Base-by-base conservation (phyloP, 1,139 yeast species). In the Pichia sp. region DNA sequence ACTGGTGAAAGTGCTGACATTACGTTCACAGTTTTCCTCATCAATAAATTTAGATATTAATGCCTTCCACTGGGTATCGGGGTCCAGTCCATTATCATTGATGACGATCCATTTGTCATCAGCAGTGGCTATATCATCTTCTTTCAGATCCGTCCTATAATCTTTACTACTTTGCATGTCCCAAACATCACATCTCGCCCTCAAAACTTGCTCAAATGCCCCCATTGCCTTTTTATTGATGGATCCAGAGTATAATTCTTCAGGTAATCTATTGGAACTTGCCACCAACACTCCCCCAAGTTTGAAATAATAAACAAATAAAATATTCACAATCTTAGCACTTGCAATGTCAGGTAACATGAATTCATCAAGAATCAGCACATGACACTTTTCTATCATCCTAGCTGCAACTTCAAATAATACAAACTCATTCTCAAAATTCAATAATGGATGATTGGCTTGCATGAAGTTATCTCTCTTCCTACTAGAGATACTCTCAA, bases 261-360 rank as follows among this genome's bases (percentile, higher is more conserved):
- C 84, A 0, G 87, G 88, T 13, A 79, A 57, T 49, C 81, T 67
- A 47, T 80, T 80, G 2, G 85, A 76, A 1, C 86, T 80, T 2
- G 87, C 85, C 21, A 80, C 78, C 31, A 80, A 56, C 0, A 80
- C 84, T 3, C 88, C 88, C 3, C 88, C 87, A 8, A 80, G 56
- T 48, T 76, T 77, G 62, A 80, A 79, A 57, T 73, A 80, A 53
- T 74, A 77, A 0, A 81, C 75, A 56, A 80, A 77, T 31, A 80
- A 56, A 9, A 77, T 67, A 52, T 76, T 75, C 38, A 80, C 61
- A 30, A 80, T 77, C 47, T 78, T 79, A 2, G 86, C 86, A 22
- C 82, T 69, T 0, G 87, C 84, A 30, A 69, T 68, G 51, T 80
- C 88, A 0, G 88, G 87, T 23, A 80, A 55, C 79, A 78, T 77